A percentile compares a stretch with the other conserved stretches of the same genome.
Evolutionary conservation across 2,329 filamentous ascomycete genomes (phyloP).

Genomic region (Neopestalotiopsis clavispora): DNA sequence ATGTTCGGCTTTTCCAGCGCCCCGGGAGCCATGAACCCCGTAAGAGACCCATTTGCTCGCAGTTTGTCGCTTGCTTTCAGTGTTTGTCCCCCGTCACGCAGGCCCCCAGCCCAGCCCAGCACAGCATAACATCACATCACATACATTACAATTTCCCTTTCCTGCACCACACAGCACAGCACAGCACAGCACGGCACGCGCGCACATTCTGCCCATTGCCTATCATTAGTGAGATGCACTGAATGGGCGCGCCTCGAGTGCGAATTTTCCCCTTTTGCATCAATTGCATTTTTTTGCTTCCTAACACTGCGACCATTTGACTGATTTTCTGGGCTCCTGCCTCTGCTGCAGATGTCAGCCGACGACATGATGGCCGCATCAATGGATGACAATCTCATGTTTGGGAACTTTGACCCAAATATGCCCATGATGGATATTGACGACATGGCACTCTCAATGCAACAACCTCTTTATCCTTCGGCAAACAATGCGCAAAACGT

Average conservation of each 20-base stretch:
- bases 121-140: neutral
- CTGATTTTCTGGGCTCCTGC: neutral
- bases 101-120: neutral
- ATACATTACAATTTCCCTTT: neutral
- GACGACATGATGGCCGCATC: conserved; percentile 46
- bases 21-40: conserved; percentile 21
- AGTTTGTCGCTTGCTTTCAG: neutral
- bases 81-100: neutral
- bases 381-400: conserved; percentile 45
- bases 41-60: conserved; percentile 12
- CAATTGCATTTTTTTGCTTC: neutral
- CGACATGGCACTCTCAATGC: conserved; percentile 33
- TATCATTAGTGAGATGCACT: neutral
- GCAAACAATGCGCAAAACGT: conserved; percentile 6
- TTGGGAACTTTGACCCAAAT: conserved; percentile 35
- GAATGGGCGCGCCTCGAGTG: neutral
- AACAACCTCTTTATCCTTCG: conserved; percentile 24
- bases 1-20: conserved; percentile 35
- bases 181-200: too few relatives aligned
- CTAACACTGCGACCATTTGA: conserved; percentile 2
- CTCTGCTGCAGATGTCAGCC: conserved; percentile 25
- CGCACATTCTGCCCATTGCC: neutral
- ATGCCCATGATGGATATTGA: conserved; percentile 50
- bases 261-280: neutral
- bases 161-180: neutral